Percentiles rank a stretch among this genome's conserved stretches.
These are phyloP conservation scores for Exophiala phaeomuriformis DNA, from an alignment of 2,329 filamentous ascomycete genomes.

Conservation along the genomic window DNA sequence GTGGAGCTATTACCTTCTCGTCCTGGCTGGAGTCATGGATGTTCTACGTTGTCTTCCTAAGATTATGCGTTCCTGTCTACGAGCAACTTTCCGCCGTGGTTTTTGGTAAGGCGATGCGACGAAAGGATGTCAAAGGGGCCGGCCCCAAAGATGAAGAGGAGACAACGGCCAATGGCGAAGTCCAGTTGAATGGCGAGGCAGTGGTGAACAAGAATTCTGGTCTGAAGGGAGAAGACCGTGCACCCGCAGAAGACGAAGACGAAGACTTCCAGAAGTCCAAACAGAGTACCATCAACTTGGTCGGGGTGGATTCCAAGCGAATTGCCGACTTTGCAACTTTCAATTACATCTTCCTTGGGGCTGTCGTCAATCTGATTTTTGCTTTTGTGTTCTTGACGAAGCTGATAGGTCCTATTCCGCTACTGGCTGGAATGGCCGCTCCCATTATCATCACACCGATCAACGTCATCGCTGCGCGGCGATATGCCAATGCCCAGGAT, in stretches of 20 bases:
- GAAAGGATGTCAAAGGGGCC: slow-evolving; percentile 64
- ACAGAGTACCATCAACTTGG: slow-evolving; percentile 68
- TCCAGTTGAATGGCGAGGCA: slow-evolving; percentile 26
- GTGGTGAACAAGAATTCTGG: slow-evolving; percentile 30
- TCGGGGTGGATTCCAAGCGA: slow-evolving; percentile 66
- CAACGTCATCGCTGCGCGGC: slow-evolving; percentile 60
- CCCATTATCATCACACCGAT: slow-evolving; percentile 60
- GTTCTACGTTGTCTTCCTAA: slow-evolving; percentile 59
- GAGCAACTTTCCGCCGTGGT: slow-evolving; percentile 64
- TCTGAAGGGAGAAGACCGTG: slow-evolving; percentile 32
- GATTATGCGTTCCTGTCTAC: slow-evolving; percentile 59
- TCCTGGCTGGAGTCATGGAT: slow-evolving; percentile 58
- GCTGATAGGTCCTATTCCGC: slow-evolving; percentile 64
- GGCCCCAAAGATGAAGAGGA: slow-evolving; percentile 34
- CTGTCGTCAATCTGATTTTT: slow-evolving; percentile 56
- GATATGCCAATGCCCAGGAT: slow-evolving; percentile 59
- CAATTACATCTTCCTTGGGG: slow-evolving; percentile 58
- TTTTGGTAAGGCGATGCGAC: slow-evolving; percentile 68
- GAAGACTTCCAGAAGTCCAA: slow-evolving; percentile 51
- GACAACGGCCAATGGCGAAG: slow-evolving; percentile 14
- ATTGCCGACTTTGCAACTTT: slow-evolving; percentile 62
- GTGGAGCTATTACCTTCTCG: slow-evolving; percentile 49
- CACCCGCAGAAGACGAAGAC: slow-evolving; percentile 42
- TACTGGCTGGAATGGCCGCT: slow-evolving; percentile 57
- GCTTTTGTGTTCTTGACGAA: slow-evolving; percentile 60